Evolutionary conservation across 2,329 filamentous ascomycete species (phyloP).

Genomic region (Calonectria hongkongensis): DNA sequence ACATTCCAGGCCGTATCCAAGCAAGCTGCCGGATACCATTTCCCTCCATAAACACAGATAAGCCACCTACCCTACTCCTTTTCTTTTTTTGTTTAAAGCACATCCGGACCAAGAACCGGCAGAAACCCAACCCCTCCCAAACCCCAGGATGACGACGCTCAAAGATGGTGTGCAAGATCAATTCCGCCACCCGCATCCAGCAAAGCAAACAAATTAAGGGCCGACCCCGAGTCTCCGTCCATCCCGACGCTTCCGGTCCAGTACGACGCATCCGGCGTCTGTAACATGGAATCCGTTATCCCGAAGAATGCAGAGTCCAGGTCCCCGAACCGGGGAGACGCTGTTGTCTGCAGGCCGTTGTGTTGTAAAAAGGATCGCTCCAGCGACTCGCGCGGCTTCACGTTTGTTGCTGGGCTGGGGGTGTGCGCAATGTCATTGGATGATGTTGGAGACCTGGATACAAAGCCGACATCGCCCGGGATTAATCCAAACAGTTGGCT

Average conservation of each 20-base stretch:
- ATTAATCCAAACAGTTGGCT: conserved; percentile 72
- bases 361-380: conserved; percentile 55
- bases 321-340: conserved; percentile 59
- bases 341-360: conserved; percentile 52
- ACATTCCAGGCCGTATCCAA: background rate
- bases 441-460: conserved; percentile 37
- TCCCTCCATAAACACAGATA: conserved; percentile 1
- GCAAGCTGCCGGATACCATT: conserved; percentile 7
- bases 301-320: conserved; percentile 63
- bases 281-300: conserved; percentile 61
- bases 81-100: background rate
- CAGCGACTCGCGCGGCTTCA: conserved; percentile 49
- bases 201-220: conserved; percentile 70
- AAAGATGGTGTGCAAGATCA: conserved; percentile 67
- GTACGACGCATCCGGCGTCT: conserved; percentile 64
- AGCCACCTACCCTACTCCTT: conserved; percentile 16
- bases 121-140: background rate
- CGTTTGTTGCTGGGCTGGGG: conserved; percentile 46
- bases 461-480: conserved; percentile 52
- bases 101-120: background rate
- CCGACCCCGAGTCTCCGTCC: conserved; percentile 66
- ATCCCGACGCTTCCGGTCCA: conserved; percentile 61
- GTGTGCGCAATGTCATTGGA: conserved; percentile 40
- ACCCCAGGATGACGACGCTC: conserved; percentile 5
- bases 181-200: conserved; percentile 72